Conservation (phyloP, 2,329 filamentous ascomycete genomes). For the Chaetomiaceae sp. region DNA sequence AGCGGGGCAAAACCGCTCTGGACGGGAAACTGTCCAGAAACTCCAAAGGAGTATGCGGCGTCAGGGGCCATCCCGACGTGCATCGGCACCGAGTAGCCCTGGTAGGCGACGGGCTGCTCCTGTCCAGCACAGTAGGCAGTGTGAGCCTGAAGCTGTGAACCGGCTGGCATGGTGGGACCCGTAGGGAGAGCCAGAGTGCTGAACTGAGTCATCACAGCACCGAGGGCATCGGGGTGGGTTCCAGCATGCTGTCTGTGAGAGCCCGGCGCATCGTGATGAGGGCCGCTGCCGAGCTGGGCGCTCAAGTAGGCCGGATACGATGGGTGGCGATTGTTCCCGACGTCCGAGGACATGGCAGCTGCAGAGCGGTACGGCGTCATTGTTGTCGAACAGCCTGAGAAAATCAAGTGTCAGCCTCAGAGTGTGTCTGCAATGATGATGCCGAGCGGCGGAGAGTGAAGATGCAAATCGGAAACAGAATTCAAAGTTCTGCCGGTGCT, state of each 20-base stretch:
- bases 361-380: slow-evolving; percentile 28
- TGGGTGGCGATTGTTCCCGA: slow-evolving; percentile 24
- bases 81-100: slow-evolving; percentile 29
- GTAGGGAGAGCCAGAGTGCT: slow-evolving; percentile 25
- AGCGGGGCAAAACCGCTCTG: slow-evolving; percentile 30
- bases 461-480: neutral
- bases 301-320: slow-evolving; percentile 25
- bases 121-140: slow-evolving; percentile 26
- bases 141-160: slow-evolving; percentile 21
- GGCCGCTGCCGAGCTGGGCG: slow-evolving; percentile 19
- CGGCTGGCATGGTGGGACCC: slow-evolving; percentile 19
- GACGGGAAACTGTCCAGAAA: slow-evolving; percentile 28
- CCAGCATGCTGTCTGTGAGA: slow-evolving; percentile 27
- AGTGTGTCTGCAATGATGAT: neutral
- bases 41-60: slow-evolving; percentile 24
- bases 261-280: slow-evolving; percentile 23
- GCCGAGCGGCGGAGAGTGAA: neutral
- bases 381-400: slow-evolving; percentile 19
- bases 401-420: slow-evolving; percentile 6
- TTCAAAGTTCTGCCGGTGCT: no score
- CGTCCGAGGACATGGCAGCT: slow-evolving; percentile 25
- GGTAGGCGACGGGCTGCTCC: slow-evolving; percentile 30
- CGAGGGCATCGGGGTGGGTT: slow-evolving; percentile 24
- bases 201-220: slow-evolving; percentile 31
- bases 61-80: slow-evolving; percentile 27